These are phyloP conservation scores for Takashimella tepidaria DNA, from an alignment of 1,284 basidiomycete genomes.

Conservation along the genomic window DNA sequence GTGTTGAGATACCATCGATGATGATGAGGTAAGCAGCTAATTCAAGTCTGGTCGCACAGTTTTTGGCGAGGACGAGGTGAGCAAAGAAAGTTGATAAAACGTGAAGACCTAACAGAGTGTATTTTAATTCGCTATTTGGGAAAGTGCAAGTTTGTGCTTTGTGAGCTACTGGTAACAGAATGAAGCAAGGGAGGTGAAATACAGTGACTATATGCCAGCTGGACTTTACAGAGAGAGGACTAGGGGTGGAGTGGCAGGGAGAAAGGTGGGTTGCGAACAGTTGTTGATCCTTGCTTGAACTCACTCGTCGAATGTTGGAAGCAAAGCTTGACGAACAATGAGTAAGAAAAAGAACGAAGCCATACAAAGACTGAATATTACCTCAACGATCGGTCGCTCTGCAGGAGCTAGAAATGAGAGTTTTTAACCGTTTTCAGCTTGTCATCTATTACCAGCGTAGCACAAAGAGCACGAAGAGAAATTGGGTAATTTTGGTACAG, in stretches of 20 bases:
- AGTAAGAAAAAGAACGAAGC: neutral
- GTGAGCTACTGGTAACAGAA: neutral
- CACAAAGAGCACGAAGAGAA: too few relatives aligned
- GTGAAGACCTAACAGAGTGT: neutral
- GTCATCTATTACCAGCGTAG: too few relatives aligned
- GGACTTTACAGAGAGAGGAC: neutral
- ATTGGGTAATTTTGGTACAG: too few relatives aligned
- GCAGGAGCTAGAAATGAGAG: too few relatives aligned
- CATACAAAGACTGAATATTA: neutral
- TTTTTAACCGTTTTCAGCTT: too few relatives aligned
- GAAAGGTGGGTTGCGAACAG: neutral
- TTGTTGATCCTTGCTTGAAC: too few relatives aligned
- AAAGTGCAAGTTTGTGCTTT: neutral
- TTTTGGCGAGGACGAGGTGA: neutral
- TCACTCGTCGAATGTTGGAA: neutral
- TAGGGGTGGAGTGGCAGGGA: neutral
- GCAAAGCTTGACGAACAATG: neutral
- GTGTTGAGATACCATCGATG: neutral
- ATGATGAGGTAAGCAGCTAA: neutral
- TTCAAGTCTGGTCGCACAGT: neutral
- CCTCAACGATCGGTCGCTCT: neutral
- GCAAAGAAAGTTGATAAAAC: neutral
- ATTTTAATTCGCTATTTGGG: neutral
- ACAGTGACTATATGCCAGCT: too few relatives aligned
- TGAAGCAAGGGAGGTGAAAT: neutral